These are phyloP conservation scores for Pythium guiyangense DNA, from an alignment of 352 stramenopile genomes.

Conservation along the genomic window DNA sequence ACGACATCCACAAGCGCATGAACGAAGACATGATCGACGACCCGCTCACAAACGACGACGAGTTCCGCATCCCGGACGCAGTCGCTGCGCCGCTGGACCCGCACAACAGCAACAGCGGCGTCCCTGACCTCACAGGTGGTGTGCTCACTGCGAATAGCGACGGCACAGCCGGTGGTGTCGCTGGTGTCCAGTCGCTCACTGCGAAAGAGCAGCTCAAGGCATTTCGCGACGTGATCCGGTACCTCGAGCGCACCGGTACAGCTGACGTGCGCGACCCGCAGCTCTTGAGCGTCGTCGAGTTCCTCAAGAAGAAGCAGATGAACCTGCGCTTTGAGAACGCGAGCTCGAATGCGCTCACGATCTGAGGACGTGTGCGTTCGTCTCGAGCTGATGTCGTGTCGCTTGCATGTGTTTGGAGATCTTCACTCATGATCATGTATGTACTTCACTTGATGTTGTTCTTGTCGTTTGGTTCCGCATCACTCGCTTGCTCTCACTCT, in stretches of 20 bases:
- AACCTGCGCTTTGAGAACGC: conserved; percentile 84
- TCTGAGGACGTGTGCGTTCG: conserved; percentile 44
- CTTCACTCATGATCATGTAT: too few species aligned
- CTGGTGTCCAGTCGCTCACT: conserved; percentile 40
- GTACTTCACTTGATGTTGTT: too few species aligned
- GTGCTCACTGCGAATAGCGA: conserved; percentile 3
- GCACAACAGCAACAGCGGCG: too few species aligned
- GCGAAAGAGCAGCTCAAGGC: conserved; percentile 82
- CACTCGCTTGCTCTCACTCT: too few species aligned
- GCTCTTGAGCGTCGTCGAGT: conserved; percentile 74
- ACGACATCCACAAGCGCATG: conserved; percentile 86
- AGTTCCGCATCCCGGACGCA: conserved; percentile 73
- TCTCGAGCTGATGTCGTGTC: background rate
- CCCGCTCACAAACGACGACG: conserved; percentile 72
- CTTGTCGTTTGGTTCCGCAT: too few species aligned
- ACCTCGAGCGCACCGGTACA: conserved; percentile 70
- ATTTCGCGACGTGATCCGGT: conserved; percentile 84
- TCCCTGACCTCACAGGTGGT: background rate
- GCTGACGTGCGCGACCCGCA: conserved; percentile 64
- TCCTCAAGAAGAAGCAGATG: conserved; percentile 88
- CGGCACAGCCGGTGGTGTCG: conserved; percentile 7
- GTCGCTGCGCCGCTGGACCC: conserved; percentile 21
- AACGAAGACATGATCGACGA: conserved; percentile 88
- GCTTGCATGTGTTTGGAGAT: too few species aligned
- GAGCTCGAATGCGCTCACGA: conserved; percentile 77